These are phyloP conservation scores for Coffea eugenioides DNA, from an alignment of 257 asterid genomes.

Conservation along the genomic window DNA sequence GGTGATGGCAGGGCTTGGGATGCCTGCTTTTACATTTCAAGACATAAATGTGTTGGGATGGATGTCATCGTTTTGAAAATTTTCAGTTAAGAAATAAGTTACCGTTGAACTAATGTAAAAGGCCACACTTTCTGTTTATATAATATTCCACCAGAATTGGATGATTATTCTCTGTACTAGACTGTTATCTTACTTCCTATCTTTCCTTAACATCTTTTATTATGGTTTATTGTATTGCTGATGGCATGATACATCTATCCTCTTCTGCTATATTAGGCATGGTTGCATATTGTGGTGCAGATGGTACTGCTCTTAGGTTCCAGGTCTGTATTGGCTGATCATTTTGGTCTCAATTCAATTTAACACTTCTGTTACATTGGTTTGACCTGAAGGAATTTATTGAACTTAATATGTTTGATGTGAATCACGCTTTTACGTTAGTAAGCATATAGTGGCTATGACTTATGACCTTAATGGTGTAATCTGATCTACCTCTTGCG, in stretches of 20 bases:
- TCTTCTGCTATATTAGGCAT: constrained; percentile 42
- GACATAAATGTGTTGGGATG: neutral
- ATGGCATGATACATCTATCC: constrained; percentile 5
- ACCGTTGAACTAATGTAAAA: too few relatives aligned
- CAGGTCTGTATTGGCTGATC: constrained; percentile 45
- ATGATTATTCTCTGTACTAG: neutral
- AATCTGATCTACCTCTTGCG: neutral
- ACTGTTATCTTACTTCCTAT: neutral
- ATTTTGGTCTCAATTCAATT: constrained; percentile 11
- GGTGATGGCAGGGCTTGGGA: neutral
- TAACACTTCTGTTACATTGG: neutral
- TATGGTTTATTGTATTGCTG: neutral
- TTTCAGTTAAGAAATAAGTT: neutral
- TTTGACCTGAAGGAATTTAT: neutral
- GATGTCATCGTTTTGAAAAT: neutral
- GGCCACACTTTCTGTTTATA: neutral
- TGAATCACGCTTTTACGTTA: neutral
- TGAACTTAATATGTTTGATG: neutral
- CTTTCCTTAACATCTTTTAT: neutral
- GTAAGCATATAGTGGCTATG: neutral
- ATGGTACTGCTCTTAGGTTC: constrained; percentile 71
- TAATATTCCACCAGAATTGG: neutral
- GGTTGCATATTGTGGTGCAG: constrained; percentile 89
- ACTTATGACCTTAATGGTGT: neutral
- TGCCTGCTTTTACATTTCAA: neutral